Percentiles rank a stretch among this genome's conserved stretches.
Conservation (phyloP, 108 stramenopile genomes). For the Mediolabrus comicus region DNA sequence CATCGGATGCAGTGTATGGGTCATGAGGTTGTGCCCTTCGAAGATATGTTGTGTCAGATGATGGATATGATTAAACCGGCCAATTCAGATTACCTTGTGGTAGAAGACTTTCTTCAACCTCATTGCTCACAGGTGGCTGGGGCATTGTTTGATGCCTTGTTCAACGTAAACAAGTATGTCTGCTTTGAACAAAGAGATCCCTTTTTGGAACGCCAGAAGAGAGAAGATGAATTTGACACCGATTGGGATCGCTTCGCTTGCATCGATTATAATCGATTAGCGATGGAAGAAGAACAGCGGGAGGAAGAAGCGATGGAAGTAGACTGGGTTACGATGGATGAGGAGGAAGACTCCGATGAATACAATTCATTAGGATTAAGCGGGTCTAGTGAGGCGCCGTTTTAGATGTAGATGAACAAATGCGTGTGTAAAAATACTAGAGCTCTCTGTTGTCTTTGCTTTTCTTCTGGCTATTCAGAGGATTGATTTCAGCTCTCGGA, state of each 20-base stretch:
- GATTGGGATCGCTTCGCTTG: conserved; percentile 98
- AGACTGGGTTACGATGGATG: conserved; percentile 86
- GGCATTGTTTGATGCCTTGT: conserved; percentile 95
- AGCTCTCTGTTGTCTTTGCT: neutral
- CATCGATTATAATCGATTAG: conserved; percentile 92
- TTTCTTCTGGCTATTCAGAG: neutral
- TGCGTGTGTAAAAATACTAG: no score
- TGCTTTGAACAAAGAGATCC: conserved; percentile 97
- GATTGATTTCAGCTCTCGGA: no score
- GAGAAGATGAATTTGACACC: conserved; percentile 94
- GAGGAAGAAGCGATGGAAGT: conserved; percentile 88
- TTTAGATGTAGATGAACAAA: conserved; percentile 15
- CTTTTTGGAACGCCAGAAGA: conserved; percentile 85
- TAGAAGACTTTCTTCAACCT: conserved; percentile 88
- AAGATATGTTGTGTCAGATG: conserved; percentile 98
- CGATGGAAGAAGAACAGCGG: conserved; percentile 92
- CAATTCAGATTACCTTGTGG: conserved; percentile 53
- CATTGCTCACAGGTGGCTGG: conserved; percentile 90
- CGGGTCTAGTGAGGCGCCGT: conserved; percentile 54
- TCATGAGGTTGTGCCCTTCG: conserved; percentile 95
- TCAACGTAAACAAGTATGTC: conserved; percentile 98
- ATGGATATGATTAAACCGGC: conserved; percentile 96
- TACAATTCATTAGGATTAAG: conserved; percentile 50
- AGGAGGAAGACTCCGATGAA: conserved; percentile 63
- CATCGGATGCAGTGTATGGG: conserved; percentile 97